phyloP scores from a whole-genome alignment of 2,329 filamentous ascomycete genomes.

The Cytospora mali region DNA sequence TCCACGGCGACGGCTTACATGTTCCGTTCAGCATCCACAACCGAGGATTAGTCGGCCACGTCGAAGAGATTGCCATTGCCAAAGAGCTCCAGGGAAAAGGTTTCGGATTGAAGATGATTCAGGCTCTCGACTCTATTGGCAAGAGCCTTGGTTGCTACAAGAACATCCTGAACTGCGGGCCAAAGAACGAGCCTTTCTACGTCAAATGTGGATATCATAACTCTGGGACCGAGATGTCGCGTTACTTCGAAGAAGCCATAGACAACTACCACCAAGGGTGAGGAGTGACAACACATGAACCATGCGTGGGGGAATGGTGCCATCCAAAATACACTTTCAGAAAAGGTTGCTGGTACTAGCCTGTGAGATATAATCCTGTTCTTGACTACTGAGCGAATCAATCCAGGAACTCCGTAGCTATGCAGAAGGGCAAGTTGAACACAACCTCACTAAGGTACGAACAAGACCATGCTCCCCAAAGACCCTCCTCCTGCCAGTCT shows the following conservation, averaged over 20 bases:
- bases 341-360: no score
- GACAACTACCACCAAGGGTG: slow-evolving; percentile 26
- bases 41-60: slow-evolving; percentile 72
- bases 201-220: slow-evolving; percentile 35
- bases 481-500: no score
- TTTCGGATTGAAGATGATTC: slow-evolving; percentile 73
- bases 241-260: slow-evolving; percentile 25
- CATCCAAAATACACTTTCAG: background rate
- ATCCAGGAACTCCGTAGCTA: slow-evolving; percentile 3
- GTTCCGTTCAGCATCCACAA: slow-evolving; percentile 60
- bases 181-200: slow-evolving; percentile 80
- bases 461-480: background rate
- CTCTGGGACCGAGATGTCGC: slow-evolving; percentile 28
- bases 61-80: slow-evolving; percentile 82
- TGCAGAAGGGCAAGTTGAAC: background rate
- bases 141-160: slow-evolving; percentile 78
- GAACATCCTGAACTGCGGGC: slow-evolving; percentile 78
- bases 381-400: background rate
- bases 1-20: background rate
- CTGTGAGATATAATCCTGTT: background rate
- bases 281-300: background rate
- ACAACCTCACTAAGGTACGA: background rate
- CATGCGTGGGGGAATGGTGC: background rate
- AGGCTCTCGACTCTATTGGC: slow-evolving; percentile 74
- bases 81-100: slow-evolving; percentile 82